These are phyloP conservation scores for Suhomyces ambrosiae DNA, from an alignment of 1,139 yeast species.

Conservation along the genomic window DNA sequence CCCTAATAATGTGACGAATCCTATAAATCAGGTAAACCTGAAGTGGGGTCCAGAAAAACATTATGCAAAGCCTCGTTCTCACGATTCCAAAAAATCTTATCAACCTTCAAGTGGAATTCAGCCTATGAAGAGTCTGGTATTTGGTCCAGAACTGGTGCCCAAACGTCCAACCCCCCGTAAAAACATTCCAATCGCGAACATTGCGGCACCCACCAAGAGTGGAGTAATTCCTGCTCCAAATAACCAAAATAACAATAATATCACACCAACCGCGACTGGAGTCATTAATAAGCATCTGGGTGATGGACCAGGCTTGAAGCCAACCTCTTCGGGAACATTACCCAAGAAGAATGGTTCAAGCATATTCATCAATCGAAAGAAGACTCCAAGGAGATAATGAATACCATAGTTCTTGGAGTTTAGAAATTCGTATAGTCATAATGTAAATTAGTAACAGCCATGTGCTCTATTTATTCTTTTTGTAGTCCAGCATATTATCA, in stretches of 20 bases:
- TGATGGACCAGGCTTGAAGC: conserved; percentile 5
- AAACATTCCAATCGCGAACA: conserved; percentile 7
- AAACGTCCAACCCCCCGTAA: conserved; percentile 3
- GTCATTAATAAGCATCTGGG: background rate
- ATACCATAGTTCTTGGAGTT: background rate
- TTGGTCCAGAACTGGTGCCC: conserved; percentile 3
- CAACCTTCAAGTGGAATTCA: background rate
- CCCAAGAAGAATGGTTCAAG: conserved; percentile 13
- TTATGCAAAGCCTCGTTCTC: background rate
- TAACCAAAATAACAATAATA: background rate
- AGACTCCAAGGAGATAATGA: conserved; percentile 13
- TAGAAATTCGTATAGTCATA: conserved; percentile 1
- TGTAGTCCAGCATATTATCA: conserved; percentile 1
- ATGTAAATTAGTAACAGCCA: background rate
- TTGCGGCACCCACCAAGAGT: conserved; percentile 1
- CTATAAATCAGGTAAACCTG: background rate
- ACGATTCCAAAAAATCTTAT: background rate
- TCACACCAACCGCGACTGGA: conserved; percentile 1
- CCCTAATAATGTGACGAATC: background rate
- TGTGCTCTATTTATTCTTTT: conserved; percentile 3
- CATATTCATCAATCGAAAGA: conserved; percentile 20
- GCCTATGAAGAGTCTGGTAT: conserved; percentile 11
- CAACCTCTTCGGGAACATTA: conserved; percentile 11
- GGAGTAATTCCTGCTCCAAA: conserved; percentile 7
- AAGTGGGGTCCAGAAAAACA: background rate